A percentile compares a stretch with the other conserved stretches of the same genome.
phyloP scores from a whole-genome alignment of 495 filamentous ascomycete species.

The Parathielavia hyrcaniae region DNA sequence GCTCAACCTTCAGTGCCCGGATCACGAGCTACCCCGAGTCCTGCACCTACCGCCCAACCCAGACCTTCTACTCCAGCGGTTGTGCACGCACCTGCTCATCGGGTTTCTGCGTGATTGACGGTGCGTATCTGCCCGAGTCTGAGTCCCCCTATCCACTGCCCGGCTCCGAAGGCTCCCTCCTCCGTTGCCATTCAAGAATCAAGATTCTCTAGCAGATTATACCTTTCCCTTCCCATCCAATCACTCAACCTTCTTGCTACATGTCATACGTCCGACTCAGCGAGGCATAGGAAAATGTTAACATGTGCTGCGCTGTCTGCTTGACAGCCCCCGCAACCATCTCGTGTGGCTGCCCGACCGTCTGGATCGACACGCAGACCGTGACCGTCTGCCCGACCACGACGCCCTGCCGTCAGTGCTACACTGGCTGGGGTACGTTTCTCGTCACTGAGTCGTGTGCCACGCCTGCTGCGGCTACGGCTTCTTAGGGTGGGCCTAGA shows the following conservation, averaged over 20 bases:
- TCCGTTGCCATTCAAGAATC: no score
- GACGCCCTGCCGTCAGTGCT: conserved; percentile 26
- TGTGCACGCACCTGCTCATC: conserved; percentile 20
- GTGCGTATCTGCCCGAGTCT: conserved; percentile 1
- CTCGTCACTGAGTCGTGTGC: conserved; percentile 13
- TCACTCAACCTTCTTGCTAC: no score
- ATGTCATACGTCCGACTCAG: background rate
- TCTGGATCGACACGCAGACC: conserved; percentile 19
- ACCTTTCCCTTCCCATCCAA: no score
- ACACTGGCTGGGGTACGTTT: conserved; percentile 27
- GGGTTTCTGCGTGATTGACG: conserved; percentile 26
- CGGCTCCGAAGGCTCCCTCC: no score
- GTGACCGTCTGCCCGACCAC: conserved; percentile 23
- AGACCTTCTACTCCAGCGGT: conserved; percentile 27
- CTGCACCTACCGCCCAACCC: conserved; percentile 24
- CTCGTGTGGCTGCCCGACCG: conserved; percentile 21
- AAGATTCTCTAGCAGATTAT: no score
- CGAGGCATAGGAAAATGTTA: background rate
- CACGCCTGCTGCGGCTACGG: background rate
- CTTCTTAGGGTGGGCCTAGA: background rate
- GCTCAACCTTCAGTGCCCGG: background rate
- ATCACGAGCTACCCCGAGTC: conserved; percentile 17
- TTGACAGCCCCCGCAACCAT: conserved; percentile 18
- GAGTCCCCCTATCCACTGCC: background rate
- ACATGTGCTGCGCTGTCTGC: background rate